Conservation (phyloP, 805 yeast genomes). For the Wickerhamiella qilinensis region DNA sequence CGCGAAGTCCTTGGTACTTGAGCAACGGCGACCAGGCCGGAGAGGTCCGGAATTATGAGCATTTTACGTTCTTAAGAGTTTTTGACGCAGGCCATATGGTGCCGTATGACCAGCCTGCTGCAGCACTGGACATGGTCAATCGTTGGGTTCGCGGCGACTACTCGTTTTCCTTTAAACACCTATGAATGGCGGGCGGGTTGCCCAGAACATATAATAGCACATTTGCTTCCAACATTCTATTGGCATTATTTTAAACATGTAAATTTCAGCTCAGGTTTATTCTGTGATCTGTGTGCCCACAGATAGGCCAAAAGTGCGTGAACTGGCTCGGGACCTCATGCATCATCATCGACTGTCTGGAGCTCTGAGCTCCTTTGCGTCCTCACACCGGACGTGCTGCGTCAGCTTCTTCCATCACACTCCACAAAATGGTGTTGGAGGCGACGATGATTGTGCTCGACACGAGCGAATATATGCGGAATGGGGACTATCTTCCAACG, state of each 20-base stretch:
- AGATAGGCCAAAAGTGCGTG: too few relatives aligned
- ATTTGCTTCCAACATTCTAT: too few relatives aligned
- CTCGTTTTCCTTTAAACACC: too few relatives aligned
- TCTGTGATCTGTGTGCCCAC: too few relatives aligned
- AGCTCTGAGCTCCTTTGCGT: too few relatives aligned
- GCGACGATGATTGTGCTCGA: constrained; percentile 93
- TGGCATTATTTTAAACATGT: too few relatives aligned
- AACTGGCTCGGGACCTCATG: too few relatives aligned
- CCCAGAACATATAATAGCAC: too few relatives aligned
- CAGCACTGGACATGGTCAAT: constrained; percentile 69
- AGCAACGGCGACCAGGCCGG: constrained; percentile 37
- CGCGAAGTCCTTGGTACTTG: constrained; percentile 19
- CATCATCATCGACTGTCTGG: too few relatives aligned
- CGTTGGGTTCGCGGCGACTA: constrained; percentile 64
- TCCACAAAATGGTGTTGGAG: constrained; percentile 61
- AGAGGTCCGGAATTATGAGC: constrained; percentile 40
- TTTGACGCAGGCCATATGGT: constrained; percentile 92
- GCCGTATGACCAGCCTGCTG: constrained; percentile 74
- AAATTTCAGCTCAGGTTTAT: too few relatives aligned
- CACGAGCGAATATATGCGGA: constrained; percentile 89
- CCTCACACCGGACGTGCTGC: background rate
- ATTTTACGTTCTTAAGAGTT: constrained; percentile 65
- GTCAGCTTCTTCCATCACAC: background rate
- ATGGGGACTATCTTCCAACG: constrained; percentile 82
- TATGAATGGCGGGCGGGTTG: too few relatives aligned